These are phyloP conservation scores for Hypoxylon sp. DNA, from an alignment of 2,329 filamentous ascomycete genomes.

Conservation along the genomic window DNA sequence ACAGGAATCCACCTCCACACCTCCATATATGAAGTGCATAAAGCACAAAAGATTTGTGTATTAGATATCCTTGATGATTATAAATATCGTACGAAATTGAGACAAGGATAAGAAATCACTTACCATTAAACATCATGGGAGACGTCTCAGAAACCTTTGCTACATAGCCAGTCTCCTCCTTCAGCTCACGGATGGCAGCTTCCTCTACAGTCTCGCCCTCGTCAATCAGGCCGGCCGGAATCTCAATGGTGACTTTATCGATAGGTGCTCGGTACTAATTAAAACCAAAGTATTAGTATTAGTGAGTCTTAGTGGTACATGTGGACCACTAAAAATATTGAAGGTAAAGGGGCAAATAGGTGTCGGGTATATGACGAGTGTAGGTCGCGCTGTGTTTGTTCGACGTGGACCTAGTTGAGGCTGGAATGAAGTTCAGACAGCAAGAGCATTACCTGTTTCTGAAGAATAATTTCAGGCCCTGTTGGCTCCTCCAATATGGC, in stretches of 20 bases:
- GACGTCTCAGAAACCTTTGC: slow-evolving; percentile 66
- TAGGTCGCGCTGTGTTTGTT: background rate
- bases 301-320: background rate
- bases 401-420: background rate
- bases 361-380: background rate
- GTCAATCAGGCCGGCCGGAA: slow-evolving; percentile 76
- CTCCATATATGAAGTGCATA: background rate
- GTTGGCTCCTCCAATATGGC: slow-evolving; percentile 73
- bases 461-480: slow-evolving; percentile 71
- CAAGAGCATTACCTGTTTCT: slow-evolving; percentile 66
- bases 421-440: background rate
- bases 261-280: slow-evolving; percentile 70
- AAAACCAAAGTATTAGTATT: background rate
- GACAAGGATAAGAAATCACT: slow-evolving; percentile 5
- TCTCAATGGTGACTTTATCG: slow-evolving; percentile 71
- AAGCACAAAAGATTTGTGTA: background rate
- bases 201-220: slow-evolving; percentile 72
- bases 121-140: slow-evolving; percentile 55
- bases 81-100: background rate
- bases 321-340: background rate
- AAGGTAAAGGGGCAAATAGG: background rate
- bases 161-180: slow-evolving; percentile 77
- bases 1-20: background rate
- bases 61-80: background rate
- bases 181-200: slow-evolving; percentile 74